Evolutionary conservation across 2,329 filamentous ascomycete species (phyloP).

Genomic region (Cladosporium sphaerospermum): DNA sequence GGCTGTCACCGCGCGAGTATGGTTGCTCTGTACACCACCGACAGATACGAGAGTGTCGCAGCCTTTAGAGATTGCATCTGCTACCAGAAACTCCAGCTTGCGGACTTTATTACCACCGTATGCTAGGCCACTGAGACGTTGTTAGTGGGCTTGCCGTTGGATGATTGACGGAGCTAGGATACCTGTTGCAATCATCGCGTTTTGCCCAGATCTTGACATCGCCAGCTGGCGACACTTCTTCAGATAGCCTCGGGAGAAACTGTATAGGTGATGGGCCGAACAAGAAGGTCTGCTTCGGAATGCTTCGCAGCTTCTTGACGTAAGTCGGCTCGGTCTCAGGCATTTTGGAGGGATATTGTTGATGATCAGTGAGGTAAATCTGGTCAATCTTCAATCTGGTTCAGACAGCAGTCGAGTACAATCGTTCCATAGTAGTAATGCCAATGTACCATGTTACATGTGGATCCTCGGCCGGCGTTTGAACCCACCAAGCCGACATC

Average conservation of each 20-base stretch:
- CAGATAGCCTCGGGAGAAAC: constrained; percentile 57
- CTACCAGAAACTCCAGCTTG: constrained; percentile 35
- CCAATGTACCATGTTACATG: neutral
- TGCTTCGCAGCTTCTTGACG: constrained; percentile 30
- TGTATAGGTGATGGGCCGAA: constrained; percentile 66
- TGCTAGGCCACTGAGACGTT: constrained; percentile 23
- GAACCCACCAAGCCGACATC: constrained; percentile 4
- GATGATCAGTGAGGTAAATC: too few relatives aligned
- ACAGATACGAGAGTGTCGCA: constrained; percentile 31
- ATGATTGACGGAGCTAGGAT: neutral
- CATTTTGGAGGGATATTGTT: neutral
- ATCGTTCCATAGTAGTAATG: too few relatives aligned
- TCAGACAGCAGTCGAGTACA: too few relatives aligned
- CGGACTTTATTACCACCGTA: constrained; percentile 35
- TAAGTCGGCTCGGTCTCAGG: constrained; percentile 15
- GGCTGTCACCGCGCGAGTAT: constrained; percentile 33
- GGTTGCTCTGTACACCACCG: constrained; percentile 34
- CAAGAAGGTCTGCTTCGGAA: constrained; percentile 56
- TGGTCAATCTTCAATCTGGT: too few relatives aligned
- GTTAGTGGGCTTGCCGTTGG: neutral
- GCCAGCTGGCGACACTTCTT: constrained; percentile 47
- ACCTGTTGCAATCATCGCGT: constrained; percentile 54
- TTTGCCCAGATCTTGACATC: constrained; percentile 63
- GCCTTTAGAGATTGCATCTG: constrained; percentile 26
- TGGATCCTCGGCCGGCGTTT: constrained; percentile 4